Base-by-base conservation (phyloP, 1,139 yeast species). In the Candida tunisiensis region DNA sequence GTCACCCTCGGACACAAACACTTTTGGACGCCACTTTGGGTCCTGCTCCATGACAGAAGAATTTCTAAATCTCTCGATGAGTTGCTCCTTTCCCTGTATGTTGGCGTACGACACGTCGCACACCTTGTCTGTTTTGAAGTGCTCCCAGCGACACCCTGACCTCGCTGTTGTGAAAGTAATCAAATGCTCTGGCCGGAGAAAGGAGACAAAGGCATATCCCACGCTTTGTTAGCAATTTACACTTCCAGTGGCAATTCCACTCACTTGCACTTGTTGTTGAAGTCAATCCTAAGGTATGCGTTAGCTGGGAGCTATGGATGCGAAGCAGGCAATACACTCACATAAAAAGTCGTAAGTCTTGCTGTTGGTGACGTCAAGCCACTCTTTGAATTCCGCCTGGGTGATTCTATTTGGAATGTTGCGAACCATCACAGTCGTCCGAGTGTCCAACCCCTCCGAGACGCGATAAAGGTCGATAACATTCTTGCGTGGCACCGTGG, bases 331-430 rank as follows among this genome's bases (percentile, higher is more conserved):
- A 13, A 7, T 36, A 24, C 34, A 44, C 44, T 37, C 47, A 53
- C 66, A 69, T 32, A 69, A 49, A 45, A 69, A 69, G 39, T 67
- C 71, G 39, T 66, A 69, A 30, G 67, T 58, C 34, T 60, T 51
- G 34, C 47, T 45, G 38, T 57, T 60, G n/a, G 68, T 60, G 17
- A 40, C 49, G 35, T 64, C 69, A 19, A 65, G 40, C 36, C 59
- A 57, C 17, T 51, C 52, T 36, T 63, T 59, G 19, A 65, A 51
- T 40, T 56, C 53, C 20, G 52, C 45, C 34, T 61, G 65, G 28
- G 48, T 57, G 17, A 62, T 53, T 38, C 60, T 62, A 41, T 64
- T 64, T 21, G 70, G 70, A 25, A 64, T 63, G 32, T 64, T 64
- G 30, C 66, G 52, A 19, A 64, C 51, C 70, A 64, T 62, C 22